Evolutionary conservation across 129 eudicot genomes (phyloP), one percentile per base, ranked within the genome.

Genomic region (Artemisia annua): DNA sequence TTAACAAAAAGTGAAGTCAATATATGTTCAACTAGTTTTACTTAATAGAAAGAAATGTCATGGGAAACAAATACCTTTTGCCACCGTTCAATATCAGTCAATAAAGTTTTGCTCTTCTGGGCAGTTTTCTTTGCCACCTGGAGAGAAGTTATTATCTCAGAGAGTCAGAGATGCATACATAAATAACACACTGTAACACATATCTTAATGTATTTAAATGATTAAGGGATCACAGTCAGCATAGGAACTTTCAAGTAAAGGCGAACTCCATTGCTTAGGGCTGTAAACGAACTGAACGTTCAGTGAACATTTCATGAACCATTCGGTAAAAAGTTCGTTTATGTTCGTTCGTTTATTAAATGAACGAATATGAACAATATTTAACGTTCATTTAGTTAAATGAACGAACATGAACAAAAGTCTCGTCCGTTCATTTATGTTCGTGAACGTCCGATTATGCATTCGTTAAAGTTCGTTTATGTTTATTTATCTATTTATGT

Each of bases 41-140:
- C 13, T 10, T 14, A 28, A 14, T 57, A 67, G 52, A 78, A 73
- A 12, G 15, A 52, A 63, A 67, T 19, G 32, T 17, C 54, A 52
- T 8, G 49, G 57, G 12, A 66, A 46, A 20, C 48, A 61, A 49
- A 63, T 70, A 92, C 98, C 92, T 94, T 94, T 70, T 94, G 97
- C 98, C 98, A 94, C 54, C 98, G 76, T 78, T 94, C 98, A 72
- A 94, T 76, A 70, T 94, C 97, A 69, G 96, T 90, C 61, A 94
- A 77, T 48, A 94, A 73, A 63, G 84, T 81, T 86, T 94, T 94
- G 79, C 98, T 90, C 78, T 88, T 94, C 74, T 90, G 92, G 19
- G 97, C 97, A 77, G 97, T 94, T 67, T 84, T 88, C 87, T 94
- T 94, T 63, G 98, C 96, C 75, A 84, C 98, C 96, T 93, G 80